A percentile compares a stretch with the other conserved stretches of the same genome.
Conservation (phyloP, 768 basidiomycete species). For the Flagelloscypha sp. region DNA sequence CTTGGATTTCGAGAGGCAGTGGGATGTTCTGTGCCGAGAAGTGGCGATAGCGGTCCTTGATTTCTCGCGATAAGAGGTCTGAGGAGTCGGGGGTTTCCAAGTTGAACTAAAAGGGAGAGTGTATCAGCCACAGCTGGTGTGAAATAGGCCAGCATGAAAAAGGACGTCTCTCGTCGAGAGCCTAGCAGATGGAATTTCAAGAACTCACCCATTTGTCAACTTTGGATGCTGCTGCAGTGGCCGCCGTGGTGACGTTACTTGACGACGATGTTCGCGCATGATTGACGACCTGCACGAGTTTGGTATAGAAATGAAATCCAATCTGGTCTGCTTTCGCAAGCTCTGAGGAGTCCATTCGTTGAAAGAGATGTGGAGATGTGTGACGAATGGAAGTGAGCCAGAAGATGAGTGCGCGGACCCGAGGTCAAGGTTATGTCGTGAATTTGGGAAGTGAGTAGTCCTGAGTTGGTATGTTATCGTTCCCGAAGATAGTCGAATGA, state of each 20-base stretch:
- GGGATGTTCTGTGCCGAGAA: constrained; percentile 21
- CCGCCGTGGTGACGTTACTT: constrained; percentile 11
- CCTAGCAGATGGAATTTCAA: background rate
- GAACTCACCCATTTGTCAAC: constrained; percentile 75
- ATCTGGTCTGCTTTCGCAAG: constrained; percentile 85
- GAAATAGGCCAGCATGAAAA: too few species aligned
- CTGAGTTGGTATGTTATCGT: too few species aligned
- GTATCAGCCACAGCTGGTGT: background rate
- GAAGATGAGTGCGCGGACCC: too few species aligned
- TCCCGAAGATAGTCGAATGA: too few species aligned
- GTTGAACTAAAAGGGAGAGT: constrained; percentile 51
- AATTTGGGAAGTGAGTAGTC: too few species aligned
- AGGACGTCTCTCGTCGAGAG: too few species aligned
- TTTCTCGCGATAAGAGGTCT: constrained; percentile 57
- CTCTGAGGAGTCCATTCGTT: too few species aligned
- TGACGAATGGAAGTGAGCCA: too few species aligned
- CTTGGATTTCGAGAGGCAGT: constrained; percentile 57
- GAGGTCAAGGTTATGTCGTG: too few species aligned
- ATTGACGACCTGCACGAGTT: constrained; percentile 69
- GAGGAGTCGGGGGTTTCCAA: constrained; percentile 69
- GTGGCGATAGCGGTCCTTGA: constrained; percentile 53
- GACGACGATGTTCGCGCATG: constrained; percentile 60
- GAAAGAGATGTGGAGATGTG: too few species aligned
- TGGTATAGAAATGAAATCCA: constrained; percentile 74
- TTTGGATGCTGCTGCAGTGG: constrained; percentile 25